These are phyloP conservation scores for Bryum argenteum DNA, from an alignment of 225 moss, liverwort and hornwort species.

Conservation along the genomic window DNA sequence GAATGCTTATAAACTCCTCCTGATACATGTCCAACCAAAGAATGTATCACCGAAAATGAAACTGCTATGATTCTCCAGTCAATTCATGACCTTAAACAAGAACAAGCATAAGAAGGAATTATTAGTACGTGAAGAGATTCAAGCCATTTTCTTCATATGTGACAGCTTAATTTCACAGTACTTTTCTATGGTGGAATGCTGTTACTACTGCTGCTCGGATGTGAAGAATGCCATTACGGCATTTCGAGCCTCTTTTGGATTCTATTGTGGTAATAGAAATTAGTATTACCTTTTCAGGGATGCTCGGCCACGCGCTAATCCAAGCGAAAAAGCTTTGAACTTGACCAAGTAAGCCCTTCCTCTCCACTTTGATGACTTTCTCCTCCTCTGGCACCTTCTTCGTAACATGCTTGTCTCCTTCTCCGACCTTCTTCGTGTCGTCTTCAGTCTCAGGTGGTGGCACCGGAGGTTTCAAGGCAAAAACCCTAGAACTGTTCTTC, in stretches of 20 bases:
- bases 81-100: not conserved
- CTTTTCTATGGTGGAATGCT: no score
- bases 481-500: conserved; percentile 18
- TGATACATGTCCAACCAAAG: conserved; percentile 24
- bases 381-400: conserved; percentile 34
- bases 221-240: no score
- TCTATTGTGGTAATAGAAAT: no score
- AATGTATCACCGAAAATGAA: not conserved
- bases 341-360: conserved; percentile 43
- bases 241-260: no score
- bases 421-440: conserved; percentile 19
- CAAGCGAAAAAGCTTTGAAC: conserved; percentile 48
- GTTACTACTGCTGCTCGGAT: no score
- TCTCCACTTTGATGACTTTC: conserved; percentile 58
- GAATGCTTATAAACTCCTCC: conserved; percentile 71
- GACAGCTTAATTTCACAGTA: not conserved
- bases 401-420: not conserved
- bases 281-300: conserved; percentile 44
- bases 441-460: conserved; percentile 39
- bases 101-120: not conserved
- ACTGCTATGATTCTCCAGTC: not conserved
- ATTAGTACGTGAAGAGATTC: not conserved
- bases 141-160: not conserved
- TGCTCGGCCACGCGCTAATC: conserved; percentile 55
- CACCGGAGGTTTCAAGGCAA: conserved; percentile 34